phyloP scores from a whole-genome alignment of 345 rosid genomes.

The Hibiscus tridactylites region DNA sequence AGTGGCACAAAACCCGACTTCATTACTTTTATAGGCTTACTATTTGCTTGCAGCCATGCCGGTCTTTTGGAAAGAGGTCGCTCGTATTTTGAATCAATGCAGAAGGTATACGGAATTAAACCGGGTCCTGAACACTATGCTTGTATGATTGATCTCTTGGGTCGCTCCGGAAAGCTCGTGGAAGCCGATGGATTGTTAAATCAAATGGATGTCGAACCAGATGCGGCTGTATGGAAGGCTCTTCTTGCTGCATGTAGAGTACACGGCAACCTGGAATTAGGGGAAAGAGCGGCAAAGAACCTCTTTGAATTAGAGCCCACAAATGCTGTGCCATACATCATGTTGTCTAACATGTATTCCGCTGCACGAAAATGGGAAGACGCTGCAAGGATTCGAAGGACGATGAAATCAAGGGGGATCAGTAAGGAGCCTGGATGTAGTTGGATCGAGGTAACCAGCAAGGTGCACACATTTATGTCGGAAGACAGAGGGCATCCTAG shows the following conservation, averaged over 20 bases:
- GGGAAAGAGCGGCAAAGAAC: conserved; percentile 70
- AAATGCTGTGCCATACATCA: conserved; percentile 65
- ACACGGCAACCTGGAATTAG: conserved; percentile 57
- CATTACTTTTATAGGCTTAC: conserved; percentile 71
- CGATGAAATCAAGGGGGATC: conserved; percentile 64
- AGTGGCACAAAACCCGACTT: conserved; percentile 61
- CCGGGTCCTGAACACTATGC: conserved; percentile 88
- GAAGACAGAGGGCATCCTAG: conserved; percentile 71
- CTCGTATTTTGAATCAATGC: conserved; percentile 59
- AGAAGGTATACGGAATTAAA: conserved; percentile 42
- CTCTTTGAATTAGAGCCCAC: conserved; percentile 64
- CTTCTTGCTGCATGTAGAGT: conserved; percentile 67
- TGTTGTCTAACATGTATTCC: conserved; percentile 70
- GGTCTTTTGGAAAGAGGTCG: conserved; percentile 57
- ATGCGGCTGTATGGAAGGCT: conserved; percentile 82
- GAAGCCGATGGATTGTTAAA: conserved; percentile 55
- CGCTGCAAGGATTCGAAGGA: conserved; percentile 58
- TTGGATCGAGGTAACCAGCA: conserved; percentile 65
- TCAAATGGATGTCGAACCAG: conserved; percentile 66
- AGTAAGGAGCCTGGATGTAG: conserved; percentile 81
- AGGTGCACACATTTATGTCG: conserved; percentile 55
- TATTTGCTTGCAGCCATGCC: conserved; percentile 90
- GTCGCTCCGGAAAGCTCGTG: conserved; percentile 64
- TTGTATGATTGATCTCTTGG: conserved; percentile 86
- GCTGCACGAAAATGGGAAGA: conserved; percentile 61